Conservation (phyloP, 179 eudicot species). For the Nepenthes alata region DNA sequence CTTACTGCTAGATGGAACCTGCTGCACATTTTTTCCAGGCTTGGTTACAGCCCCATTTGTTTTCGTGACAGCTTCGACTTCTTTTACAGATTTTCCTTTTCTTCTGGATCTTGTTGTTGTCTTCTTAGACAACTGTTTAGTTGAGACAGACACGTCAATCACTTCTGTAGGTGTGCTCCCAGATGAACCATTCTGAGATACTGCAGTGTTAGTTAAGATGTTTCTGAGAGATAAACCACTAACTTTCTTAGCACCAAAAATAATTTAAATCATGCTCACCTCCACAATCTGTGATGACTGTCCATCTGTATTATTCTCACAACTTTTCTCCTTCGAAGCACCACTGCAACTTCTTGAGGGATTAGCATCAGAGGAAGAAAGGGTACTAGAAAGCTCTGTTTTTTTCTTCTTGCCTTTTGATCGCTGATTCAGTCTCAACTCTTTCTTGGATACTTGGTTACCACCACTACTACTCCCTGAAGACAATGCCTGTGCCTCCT, state of each 20-base stretch:
- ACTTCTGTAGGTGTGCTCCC: conserved; percentile 21
- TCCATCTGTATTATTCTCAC: conserved; percentile 11
- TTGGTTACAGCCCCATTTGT: conserved; percentile 16
- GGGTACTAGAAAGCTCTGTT: conserved; percentile 19
- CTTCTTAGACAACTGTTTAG: conserved; percentile 23
- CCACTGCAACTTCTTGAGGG: conserved; percentile 15
- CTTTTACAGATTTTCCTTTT: conserved; percentile 22
- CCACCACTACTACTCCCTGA: conserved; percentile 7
- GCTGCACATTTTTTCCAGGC: conserved; percentile 10
- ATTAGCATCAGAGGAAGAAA: conserved; percentile 24
- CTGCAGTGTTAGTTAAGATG: conserved; percentile 24
- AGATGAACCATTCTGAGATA: conserved; percentile 33
- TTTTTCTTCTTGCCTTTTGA: conserved; percentile 40
- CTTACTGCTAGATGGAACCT: conserved; percentile 16
- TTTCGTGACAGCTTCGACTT: conserved; percentile 15
- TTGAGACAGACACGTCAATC: conserved; percentile 16
- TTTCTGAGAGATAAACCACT: conserved; percentile 6
- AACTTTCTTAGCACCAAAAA: conserved; percentile 2
- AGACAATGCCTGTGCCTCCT: conserved; percentile 1
- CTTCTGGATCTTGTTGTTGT: conserved; percentile 17
- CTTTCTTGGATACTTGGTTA: conserved; percentile 21
- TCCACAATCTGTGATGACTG: conserved; percentile 17
- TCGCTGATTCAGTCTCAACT: conserved; percentile 29
- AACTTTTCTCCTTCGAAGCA: conserved; percentile 16
- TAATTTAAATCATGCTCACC: conserved; percentile 28